Percentiles rank a stretch among this genome's conserved stretches.
Evolutionary conservation across 2,329 filamentous ascomycete genomes (phyloP).

Genomic region (Neurospora sp.): DNA sequence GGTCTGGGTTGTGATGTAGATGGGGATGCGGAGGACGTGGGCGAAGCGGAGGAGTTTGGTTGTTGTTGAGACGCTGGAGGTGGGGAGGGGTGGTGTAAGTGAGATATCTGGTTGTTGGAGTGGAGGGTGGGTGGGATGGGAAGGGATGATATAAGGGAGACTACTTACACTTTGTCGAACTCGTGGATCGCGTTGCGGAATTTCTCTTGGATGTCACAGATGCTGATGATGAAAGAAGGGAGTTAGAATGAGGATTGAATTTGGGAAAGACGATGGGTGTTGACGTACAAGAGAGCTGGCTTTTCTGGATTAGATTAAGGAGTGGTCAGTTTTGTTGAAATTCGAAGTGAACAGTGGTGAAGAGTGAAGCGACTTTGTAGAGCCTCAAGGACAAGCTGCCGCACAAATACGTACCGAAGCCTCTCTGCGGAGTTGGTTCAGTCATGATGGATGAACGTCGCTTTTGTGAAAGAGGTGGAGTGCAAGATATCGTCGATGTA

Average conservation of each 20-base stretch:
- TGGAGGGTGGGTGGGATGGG: conserved; percentile 2
- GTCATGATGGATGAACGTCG: conserved; percentile 10
- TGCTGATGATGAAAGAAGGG: conserved; percentile 36
- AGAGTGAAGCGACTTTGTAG: neutral
- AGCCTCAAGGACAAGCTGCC: no score
- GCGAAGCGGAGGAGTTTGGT: conserved; percentile 59
- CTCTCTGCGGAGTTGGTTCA: conserved; percentile 9
- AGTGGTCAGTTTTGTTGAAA: neutral
- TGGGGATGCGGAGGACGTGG: conserved; percentile 59
- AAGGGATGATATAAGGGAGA: conserved; percentile 3
- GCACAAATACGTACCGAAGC: conserved; percentile 11
- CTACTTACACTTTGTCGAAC: conserved; percentile 65
- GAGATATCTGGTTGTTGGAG: neutral
- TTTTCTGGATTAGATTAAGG: conserved; percentile 26
- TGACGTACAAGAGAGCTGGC: conserved; percentile 38
- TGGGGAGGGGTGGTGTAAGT: neutral
- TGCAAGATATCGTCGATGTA: neutral
- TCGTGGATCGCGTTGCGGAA: conserved; percentile 77
- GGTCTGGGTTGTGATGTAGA: conserved; percentile 82
- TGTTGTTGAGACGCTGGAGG: conserved; percentile 50
- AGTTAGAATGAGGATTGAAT: neutral
- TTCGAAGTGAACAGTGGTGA: neutral
- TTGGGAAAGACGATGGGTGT: neutral
- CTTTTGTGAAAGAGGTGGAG: neutral
- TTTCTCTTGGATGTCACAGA: conserved; percentile 93